phyloP scores from a whole-genome alignment of 2,329 filamentous ascomycete species.

The Fusarium clavum region DNA sequence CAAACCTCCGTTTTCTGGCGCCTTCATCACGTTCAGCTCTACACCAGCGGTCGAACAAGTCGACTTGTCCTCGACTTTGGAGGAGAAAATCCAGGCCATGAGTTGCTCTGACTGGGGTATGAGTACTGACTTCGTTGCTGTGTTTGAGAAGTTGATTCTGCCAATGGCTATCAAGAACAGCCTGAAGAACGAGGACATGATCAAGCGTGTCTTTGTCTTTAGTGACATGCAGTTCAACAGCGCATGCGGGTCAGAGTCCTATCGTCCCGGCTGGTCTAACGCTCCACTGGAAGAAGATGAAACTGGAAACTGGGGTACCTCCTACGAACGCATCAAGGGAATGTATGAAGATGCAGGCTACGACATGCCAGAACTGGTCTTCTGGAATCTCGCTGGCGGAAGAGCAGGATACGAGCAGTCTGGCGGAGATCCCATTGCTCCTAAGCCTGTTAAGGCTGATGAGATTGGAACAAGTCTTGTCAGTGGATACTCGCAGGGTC shows the following conservation, averaged over 20 bases:
- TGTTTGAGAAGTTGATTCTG: slow-evolving; percentile 66
- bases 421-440: slow-evolving; percentile 49
- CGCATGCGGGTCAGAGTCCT: slow-evolving; percentile 14
- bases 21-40: slow-evolving; percentile 66
- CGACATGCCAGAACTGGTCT: slow-evolving; percentile 68
- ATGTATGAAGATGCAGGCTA: slow-evolving; percentile 63
- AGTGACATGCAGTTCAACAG: slow-evolving; percentile 70
- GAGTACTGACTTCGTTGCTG: slow-evolving; percentile 65
- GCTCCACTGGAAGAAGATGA: slow-evolving; percentile 48
- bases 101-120: slow-evolving; percentile 51
- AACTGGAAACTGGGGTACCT: slow-evolving; percentile 46
- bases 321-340: slow-evolving; percentile 62
- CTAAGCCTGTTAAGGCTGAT: slow-evolving; percentile 62
- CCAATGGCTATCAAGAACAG: slow-evolving; percentile 64
- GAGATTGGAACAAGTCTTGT: slow-evolving; percentile 61
- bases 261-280: neutral
- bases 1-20: slow-evolving; percentile 63
- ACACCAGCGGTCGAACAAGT: slow-evolving; percentile 56
- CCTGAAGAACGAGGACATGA: slow-evolving; percentile 67
- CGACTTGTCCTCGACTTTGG: slow-evolving; percentile 53
- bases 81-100: slow-evolving; percentile 56
- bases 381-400: slow-evolving; percentile 67
- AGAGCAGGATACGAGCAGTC: slow-evolving; percentile 43
- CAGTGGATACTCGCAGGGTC: slow-evolving; percentile 67
- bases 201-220: slow-evolving; percentile 71